phyloP scores from a whole-genome alignment of 2,329 filamentous ascomycete species.

The Akanthomyces muscarius region DNA sequence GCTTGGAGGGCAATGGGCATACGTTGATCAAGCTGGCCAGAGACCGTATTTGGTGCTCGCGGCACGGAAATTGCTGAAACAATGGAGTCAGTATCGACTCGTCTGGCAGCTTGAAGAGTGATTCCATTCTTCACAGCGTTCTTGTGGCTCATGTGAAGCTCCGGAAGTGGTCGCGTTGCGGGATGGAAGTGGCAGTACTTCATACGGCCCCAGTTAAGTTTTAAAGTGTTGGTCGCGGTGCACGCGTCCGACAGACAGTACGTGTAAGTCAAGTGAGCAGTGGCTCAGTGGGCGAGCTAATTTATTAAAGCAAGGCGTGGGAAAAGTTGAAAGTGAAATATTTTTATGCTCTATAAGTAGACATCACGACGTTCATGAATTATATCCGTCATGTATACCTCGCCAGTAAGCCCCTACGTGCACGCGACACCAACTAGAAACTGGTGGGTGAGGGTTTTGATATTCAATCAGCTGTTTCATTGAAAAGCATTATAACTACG shows the following conservation, averaged over 20 bases:
- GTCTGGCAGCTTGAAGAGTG: constrained; percentile 49
- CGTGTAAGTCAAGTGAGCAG: neutral
- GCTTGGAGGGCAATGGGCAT: constrained; percentile 22
- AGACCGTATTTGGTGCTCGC: constrained; percentile 56
- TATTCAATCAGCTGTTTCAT: neutral
- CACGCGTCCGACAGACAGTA: neutral
- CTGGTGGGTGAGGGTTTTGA: neutral
- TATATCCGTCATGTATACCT: neutral
- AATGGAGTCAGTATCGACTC: constrained; percentile 46
- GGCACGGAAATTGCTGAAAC: constrained; percentile 49
- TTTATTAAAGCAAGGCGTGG: neutral
- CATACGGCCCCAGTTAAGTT: constrained; percentile 7
- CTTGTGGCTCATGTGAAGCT: neutral
- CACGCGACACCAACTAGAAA: neutral
- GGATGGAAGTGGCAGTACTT: neutral
- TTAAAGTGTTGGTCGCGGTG: constrained; percentile 2
- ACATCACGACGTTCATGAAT: neutral
- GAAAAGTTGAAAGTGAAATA: neutral
- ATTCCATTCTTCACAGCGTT: constrained; percentile 27
- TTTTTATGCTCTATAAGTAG: neutral
- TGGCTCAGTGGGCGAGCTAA: too few species aligned
- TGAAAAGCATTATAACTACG: neutral
- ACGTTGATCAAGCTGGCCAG: constrained; percentile 53
- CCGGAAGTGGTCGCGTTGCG: neutral
- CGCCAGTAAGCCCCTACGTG: neutral